Percentiles rank a stretch among this genome's conserved stretches.
These are phyloP conservation scores for Monosporozyma aerobia DNA, from an alignment of 805 yeast genomes.

Conservation along the genomic window DNA sequence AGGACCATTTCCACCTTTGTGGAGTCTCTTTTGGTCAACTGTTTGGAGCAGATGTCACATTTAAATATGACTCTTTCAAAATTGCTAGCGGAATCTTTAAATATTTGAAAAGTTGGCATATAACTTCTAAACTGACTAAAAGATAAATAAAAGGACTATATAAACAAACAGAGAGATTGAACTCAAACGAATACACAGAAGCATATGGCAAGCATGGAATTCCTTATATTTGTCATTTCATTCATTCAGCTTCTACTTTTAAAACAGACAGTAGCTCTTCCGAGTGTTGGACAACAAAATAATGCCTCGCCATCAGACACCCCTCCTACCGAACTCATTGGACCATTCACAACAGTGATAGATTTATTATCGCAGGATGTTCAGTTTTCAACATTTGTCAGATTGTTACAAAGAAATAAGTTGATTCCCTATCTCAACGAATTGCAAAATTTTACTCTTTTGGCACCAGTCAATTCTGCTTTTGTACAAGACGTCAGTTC, in stretches of 20 bases:
- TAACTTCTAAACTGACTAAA: background rate
- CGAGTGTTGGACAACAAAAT: background rate
- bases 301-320: background rate
- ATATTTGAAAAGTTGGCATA: background rate
- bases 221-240: background rate
- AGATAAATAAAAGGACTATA: background rate
- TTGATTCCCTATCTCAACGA: slow-evolving; percentile 53
- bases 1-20: no score
- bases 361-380: slow-evolving; percentile 62
- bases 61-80: background rate
- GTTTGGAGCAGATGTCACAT: no score
- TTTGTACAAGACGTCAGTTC: slow-evolving; percentile 31
- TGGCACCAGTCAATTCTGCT: slow-evolving; percentile 78
- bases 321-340: slow-evolving; percentile 12
- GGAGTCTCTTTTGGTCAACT: no score
- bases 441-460: slow-evolving; percentile 54
- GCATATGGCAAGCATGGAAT: background rate
- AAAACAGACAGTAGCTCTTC: background rate
- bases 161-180: background rate
- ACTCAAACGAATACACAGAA: background rate
- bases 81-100: background rate
- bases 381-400: slow-evolving; percentile 56
- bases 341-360: slow-evolving; percentile 40
- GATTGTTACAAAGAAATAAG: slow-evolving; percentile 52
- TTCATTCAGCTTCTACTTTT: background rate